Evolutionary conservation across 176 grass and related monocot genomes (phyloP).

Genomic region (Aegilops sharonensis): DNA sequence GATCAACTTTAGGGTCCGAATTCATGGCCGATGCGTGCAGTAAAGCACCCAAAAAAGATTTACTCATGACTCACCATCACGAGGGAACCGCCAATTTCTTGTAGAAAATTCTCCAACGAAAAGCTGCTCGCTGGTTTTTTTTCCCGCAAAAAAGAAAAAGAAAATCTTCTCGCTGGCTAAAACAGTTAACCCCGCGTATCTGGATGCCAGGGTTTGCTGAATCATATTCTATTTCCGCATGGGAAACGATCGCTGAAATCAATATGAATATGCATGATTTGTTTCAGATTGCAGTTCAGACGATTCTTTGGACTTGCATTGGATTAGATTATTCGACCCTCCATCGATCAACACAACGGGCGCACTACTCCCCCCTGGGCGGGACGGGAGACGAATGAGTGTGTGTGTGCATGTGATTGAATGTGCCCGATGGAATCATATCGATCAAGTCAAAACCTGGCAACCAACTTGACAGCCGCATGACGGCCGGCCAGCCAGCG

Average conservation of each 20-base stretch:
- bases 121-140: not conserved
- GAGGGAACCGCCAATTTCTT: slow-evolving; percentile 7
- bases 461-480: not conserved
- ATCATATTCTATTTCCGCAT: not conserved
- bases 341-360: not conserved
- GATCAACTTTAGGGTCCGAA: slow-evolving; percentile 19
- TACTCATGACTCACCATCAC: not conserved
- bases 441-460: not conserved
- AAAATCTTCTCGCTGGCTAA: not conserved
- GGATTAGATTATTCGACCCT: not conserved
- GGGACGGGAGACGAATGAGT: not conserved
- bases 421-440: not conserved
- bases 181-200: not conserved
- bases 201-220: not conserved
- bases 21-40: slow-evolving; percentile 36
- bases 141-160: too few relatives aligned
- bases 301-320: not conserved
- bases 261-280: not conserved
- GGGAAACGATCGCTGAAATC: not conserved
- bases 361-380: not conserved
- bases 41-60: not conserved
- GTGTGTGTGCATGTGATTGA: not conserved
- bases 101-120: not conserved
- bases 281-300: not conserved
- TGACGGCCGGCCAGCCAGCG: not conserved